These are phyloP conservation scores for Meira nashicola DNA, from an alignment of 1,284 basidiomycete genomes.

Conservation along the genomic window DNA sequence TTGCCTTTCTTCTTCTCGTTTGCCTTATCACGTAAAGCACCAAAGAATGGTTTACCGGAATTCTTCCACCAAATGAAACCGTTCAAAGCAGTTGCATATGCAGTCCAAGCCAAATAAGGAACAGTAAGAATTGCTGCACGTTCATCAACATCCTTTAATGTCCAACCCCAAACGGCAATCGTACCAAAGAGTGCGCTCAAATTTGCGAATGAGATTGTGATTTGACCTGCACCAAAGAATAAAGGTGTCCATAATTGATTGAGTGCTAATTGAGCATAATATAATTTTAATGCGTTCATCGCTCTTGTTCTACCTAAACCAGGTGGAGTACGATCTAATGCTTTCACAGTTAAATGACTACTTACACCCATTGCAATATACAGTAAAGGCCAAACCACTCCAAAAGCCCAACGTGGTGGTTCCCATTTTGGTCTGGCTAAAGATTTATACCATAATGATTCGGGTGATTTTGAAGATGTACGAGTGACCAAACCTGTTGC, in stretches of 20 bases:
- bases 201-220: constrained; percentile 60
- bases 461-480: constrained; percentile 16
- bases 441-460: constrained; percentile 12
- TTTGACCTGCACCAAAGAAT: constrained; percentile 61
- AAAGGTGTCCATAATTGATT: constrained; percentile 68
- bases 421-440: constrained; percentile 32
- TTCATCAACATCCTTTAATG: constrained; percentile 6
- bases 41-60: constrained; percentile 3
- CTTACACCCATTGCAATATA: constrained; percentile 66
- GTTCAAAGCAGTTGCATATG: constrained; percentile 8
- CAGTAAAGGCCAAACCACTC: constrained; percentile 61
- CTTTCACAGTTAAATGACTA: constrained; percentile 60
- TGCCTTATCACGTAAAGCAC: neutral
- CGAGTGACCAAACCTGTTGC: constrained; percentile 22
- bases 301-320: constrained; percentile 56
- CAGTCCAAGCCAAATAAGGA: constrained; percentile 9
- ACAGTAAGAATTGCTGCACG: constrained; percentile 1
- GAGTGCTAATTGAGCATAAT: constrained; percentile 67
- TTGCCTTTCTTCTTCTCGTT: neutral
- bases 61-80: constrained; percentile 11
- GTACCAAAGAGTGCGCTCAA: constrained; percentile 63
- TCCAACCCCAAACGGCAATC: constrained; percentile 56
- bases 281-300: constrained; percentile 61
- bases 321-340: constrained; percentile 43
- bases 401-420: constrained; percentile 26